A percentile compares a stretch with the other conserved stretches of the same genome.
Conservation (phyloP, 2,329 filamentous ascomycete genomes). For the Coniochaeta sp. region DNA sequence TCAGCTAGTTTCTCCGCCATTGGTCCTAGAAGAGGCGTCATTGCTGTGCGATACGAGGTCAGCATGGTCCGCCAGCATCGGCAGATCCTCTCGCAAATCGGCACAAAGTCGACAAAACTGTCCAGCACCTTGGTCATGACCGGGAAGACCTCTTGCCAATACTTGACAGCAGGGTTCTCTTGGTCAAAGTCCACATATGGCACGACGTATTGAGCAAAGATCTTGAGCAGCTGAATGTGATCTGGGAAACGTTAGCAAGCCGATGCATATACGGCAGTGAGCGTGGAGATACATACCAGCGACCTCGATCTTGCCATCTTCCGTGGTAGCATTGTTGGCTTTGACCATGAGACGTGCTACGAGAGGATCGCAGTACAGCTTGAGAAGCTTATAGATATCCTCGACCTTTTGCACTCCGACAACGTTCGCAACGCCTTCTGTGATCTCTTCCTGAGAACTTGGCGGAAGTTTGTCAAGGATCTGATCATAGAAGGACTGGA, state of each 20-base stretch:
- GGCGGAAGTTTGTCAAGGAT: conserved; percentile 80
- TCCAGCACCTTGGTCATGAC: conserved; percentile 80
- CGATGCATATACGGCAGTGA: background rate
- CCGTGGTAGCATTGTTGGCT: conserved; percentile 76
- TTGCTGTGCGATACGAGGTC: conserved; percentile 86
- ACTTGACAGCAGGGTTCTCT: conserved; percentile 87
- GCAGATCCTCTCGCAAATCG: conserved; percentile 89
- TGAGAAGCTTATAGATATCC: conserved; percentile 77
- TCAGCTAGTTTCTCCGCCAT: conserved; percentile 83
- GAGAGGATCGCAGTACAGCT: conserved; percentile 88
- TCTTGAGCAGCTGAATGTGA: conserved; percentile 84
- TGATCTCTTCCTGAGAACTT: conserved; percentile 88
- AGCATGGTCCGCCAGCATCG: conserved; percentile 97
- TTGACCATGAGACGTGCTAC: conserved; percentile 78
- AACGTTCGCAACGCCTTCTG: conserved; percentile 88
- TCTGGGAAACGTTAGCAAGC: conserved; percentile 41
- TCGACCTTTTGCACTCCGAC: conserved; percentile 76
- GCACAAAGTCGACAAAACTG: conserved; percentile 76
- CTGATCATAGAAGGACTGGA: conserved; percentile 88
- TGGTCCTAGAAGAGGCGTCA: conserved; percentile 73
- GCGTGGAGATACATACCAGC: conserved; percentile 50
- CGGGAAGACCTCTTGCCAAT: conserved; percentile 90
- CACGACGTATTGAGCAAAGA: conserved; percentile 72
- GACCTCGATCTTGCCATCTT: conserved; percentile 76
- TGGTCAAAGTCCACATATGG: conserved; percentile 66